Percentiles rank a stretch among this genome's conserved stretches.
phyloP scores from a whole-genome alignment of 2,329 filamentous ascomycete species.

The Paecilomyces fulvus region DNA sequence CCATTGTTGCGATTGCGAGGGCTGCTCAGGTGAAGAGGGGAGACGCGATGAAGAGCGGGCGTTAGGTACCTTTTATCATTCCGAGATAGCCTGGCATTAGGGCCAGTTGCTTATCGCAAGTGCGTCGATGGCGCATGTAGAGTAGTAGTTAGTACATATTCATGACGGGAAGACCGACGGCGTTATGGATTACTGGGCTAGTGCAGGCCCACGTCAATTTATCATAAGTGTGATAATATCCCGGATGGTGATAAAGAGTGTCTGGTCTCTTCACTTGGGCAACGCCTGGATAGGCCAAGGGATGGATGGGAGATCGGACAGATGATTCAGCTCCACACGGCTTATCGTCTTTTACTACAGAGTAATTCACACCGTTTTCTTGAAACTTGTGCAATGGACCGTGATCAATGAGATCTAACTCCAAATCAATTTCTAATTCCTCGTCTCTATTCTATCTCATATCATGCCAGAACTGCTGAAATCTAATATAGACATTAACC shows the following conservation, averaged over 20 bases:
- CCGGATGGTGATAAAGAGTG: too few relatives aligned
- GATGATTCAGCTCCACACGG: too few relatives aligned
- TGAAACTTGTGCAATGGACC: too few relatives aligned
- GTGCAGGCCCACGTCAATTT: too few relatives aligned
- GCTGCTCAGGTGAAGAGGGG: background rate
- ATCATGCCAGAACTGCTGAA: background rate
- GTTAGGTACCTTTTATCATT: background rate
- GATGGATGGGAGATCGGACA: too few relatives aligned
- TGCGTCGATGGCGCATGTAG: background rate
- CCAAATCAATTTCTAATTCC: background rate
- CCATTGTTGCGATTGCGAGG: background rate
- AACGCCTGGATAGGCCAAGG: too few relatives aligned
- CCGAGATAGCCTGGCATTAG: background rate
- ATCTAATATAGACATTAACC: background rate
- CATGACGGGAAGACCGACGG: background rate
- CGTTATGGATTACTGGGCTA: background rate
- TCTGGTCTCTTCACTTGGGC: too few relatives aligned
- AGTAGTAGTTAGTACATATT: too few relatives aligned
- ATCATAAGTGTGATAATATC: too few relatives aligned
- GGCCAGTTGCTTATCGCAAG: background rate
- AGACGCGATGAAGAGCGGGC: background rate
- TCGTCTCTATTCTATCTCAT: background rate
- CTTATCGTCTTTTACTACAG: background rate
- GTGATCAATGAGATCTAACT: background rate
- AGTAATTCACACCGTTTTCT: too few relatives aligned